These are phyloP conservation scores for Ustilago hordei DNA, from an alignment of 1,284 basidiomycete species.

Conservation along the genomic window DNA sequence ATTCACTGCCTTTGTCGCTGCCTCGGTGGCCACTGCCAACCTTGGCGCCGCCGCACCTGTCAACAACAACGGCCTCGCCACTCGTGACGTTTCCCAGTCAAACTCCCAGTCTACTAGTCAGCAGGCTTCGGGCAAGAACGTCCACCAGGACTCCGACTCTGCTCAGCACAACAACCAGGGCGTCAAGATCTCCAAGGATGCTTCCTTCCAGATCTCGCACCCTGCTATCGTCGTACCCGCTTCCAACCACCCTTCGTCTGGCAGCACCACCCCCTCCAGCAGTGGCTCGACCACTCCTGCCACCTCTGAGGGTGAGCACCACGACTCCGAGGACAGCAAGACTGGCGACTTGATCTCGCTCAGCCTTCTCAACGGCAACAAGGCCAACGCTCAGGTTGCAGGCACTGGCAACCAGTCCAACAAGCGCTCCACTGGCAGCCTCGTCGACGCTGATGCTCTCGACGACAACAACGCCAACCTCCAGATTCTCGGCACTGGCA, in stretches of 20 bases:
- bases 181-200: constrained; percentile 22
- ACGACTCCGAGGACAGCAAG: neutral
- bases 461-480: constrained; percentile 30
- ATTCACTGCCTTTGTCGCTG: constrained; percentile 38
- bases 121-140: constrained; percentile 27
- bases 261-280: neutral
- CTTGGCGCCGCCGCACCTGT: constrained; percentile 28
- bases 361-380: constrained; percentile 28
- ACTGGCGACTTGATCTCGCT: constrained; percentile 28
- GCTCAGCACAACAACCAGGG: constrained; percentile 30
- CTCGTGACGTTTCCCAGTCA: constrained; percentile 23
- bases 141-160: constrained; percentile 19
- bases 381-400: constrained; percentile 25
- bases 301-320: neutral
- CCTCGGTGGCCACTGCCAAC: constrained; percentile 37
- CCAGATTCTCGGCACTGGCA: constrained; percentile 26
- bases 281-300: neutral
- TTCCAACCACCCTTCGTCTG: constrained; percentile 3
- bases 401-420: constrained; percentile 29
- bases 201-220: constrained; percentile 17
- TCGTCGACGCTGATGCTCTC: constrained; percentile 17
- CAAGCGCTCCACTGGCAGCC: constrained; percentile 19
- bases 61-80: constrained; percentile 8
- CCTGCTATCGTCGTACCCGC: constrained; percentile 18
- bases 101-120: constrained; percentile 26